These are phyloP conservation scores for Aplosporella prunicola DNA, from an alignment of 2,329 filamentous ascomycete genomes.

Conservation along the genomic window DNA sequence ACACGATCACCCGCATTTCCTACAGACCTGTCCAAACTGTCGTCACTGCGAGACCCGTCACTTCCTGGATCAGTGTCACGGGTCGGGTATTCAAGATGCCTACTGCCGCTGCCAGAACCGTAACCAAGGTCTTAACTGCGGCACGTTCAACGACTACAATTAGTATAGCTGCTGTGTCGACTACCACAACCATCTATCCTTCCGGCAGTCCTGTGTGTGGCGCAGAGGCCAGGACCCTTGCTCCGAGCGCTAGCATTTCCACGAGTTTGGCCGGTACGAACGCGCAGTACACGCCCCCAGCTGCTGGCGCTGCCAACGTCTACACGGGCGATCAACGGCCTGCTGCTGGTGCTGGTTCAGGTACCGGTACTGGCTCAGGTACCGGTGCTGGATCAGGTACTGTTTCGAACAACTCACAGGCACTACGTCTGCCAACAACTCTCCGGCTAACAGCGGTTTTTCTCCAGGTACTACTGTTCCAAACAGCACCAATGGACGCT, in stretches of 20 bases:
- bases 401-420: no score
- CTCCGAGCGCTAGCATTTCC: neutral
- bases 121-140: neutral
- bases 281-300: neutral
- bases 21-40: constrained; percentile 2
- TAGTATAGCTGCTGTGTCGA: constrained; percentile 1
- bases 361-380: no score
- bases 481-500: no score
- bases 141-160: constrained; percentile 1
- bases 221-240: neutral
- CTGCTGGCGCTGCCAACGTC: neutral
- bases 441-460: no score
- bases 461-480: no score
- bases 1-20: constrained; percentile 2
- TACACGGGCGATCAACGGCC: constrained; percentile 4
- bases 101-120: neutral
- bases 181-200: constrained; percentile 5
- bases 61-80: constrained; percentile 1
- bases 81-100: neutral
- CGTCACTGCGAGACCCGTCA: constrained; percentile 1
- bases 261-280: neutral
- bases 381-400: no score
- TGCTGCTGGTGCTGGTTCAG: no score
- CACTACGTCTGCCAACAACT: no score
- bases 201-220: constrained; percentile 4